Base-by-base conservation (phyloP, 495 filamentous ascomycete species). In the Penicillium argentinense region DNA sequence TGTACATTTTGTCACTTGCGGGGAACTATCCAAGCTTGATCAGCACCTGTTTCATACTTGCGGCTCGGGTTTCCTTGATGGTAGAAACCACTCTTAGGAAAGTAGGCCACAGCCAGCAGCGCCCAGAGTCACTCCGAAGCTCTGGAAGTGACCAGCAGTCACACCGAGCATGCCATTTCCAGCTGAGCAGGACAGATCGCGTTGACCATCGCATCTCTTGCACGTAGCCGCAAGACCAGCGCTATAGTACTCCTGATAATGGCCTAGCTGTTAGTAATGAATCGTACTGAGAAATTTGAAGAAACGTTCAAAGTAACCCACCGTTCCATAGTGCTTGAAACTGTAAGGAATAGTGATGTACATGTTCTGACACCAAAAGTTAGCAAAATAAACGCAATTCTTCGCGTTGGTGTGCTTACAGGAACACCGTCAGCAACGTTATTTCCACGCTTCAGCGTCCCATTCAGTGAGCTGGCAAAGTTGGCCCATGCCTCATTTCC, bases 161-260 rank as follows among this genome's bases (percentile, higher is more conserved):
- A 64, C 60, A 37, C 57, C 43, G 6, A 53, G 18, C 34, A 50
- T 39, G 7, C 62, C 57, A 48, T 69, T 63, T 9, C 66, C 66
- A 27, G 66, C 65, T 34, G 65, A 68, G 53, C 65, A 68, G 25
- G 36, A 36, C 12, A 18, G 18, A 29, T 68, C 65, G 14, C 65
- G 65, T 47, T 68, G 47, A 4, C 63, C 65, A 0, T 44, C 34
- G 28, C 65, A 68, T 16, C 56, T 46, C 8, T 56, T 25, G 28
- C 36, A 48, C 19, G 47, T 57, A 11, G 16, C n/a, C 13, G 39
- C 9, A n/a, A 48, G 50, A 1, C 65, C 65, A 11, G 42, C 51
- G 53, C 63, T 66, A 27, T 68, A 68, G 53, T 62, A 61, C 32
- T 68, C 65, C 65, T 67, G 39, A 25, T 1, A 23, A 18, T 2